Conservation (phyloP, 371 early-diverging fungal species). For the Rhizopus delemar region DNA sequence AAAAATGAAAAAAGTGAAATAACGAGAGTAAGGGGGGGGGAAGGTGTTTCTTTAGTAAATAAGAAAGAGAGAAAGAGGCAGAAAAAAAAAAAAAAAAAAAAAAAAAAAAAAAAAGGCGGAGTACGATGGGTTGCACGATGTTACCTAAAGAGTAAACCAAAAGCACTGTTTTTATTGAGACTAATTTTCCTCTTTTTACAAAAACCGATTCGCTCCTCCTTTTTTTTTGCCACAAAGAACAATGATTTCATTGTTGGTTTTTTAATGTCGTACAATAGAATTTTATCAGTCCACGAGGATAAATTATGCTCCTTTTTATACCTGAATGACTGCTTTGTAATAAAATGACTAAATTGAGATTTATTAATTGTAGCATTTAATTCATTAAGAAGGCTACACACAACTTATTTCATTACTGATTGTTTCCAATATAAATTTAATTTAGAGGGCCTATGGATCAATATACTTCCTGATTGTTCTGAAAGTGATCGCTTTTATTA, state of each 20-base stretch:
- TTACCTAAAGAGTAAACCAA: not conserved
- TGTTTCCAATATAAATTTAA: too few relatives aligned
- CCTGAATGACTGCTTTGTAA: too few relatives aligned
- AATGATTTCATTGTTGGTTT: not conserved
- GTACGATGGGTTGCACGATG: not conserved
- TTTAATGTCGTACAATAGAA: constrained; percentile 5
- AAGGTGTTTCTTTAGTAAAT: not conserved
- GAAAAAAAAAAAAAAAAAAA: constrained; percentile 1
- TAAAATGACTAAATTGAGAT: too few relatives aligned
- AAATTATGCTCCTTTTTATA: too few relatives aligned
- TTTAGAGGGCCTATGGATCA: too few relatives aligned
- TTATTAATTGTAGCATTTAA: too few relatives aligned
- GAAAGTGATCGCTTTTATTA: too few relatives aligned
- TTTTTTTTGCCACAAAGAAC: not conserved
- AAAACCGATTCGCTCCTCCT: not conserved
- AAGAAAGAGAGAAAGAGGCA: not conserved
- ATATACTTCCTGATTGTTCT: too few relatives aligned
- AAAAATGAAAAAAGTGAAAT: not conserved
- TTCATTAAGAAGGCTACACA: too few relatives aligned
- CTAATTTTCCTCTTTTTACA: not conserved
- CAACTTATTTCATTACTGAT: too few relatives aligned
- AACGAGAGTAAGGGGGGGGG: not conserved
- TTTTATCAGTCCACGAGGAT: not conserved
- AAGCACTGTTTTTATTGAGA: not conserved
- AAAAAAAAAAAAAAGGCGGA: not conserved